These are phyloP conservation scores for Gnetum montanum DNA, from an alignment of 75 land plant species.

Conservation along the genomic window DNA sequence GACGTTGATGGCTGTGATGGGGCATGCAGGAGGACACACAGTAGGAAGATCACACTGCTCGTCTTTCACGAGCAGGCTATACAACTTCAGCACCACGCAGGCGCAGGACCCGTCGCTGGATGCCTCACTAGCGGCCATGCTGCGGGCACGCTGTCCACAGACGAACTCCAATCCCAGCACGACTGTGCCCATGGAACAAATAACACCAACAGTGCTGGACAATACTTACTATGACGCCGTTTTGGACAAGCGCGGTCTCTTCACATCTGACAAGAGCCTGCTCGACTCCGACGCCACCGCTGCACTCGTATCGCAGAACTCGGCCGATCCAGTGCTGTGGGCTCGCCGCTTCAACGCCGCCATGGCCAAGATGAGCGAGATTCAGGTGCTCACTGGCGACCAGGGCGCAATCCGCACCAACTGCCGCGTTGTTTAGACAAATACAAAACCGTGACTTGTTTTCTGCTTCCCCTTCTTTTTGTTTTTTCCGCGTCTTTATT, in stretches of 20 bases:
- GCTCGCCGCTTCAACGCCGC: constrained; percentile 37
- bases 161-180: neutral
- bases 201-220: constrained; percentile 22
- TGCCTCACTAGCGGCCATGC: constrained; percentile 15
- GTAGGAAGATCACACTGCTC: constrained; percentile 38
- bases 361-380: constrained; percentile 44
- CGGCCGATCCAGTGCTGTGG: constrained; percentile 29
- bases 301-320: constrained; percentile 23
- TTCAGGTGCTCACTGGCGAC: constrained; percentile 41
- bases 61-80: constrained; percentile 27
- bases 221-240: constrained; percentile 37
- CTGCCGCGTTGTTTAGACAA: constrained; percentile 23
- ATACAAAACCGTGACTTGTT: constrained; percentile 8
- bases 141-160: constrained; percentile 16
- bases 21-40: constrained; percentile 41
- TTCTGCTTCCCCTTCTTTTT: constrained; percentile 54
- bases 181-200: constrained; percentile 20
- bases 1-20: no score
- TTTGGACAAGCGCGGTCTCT: constrained; percentile 29
- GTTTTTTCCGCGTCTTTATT: no score
- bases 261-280: constrained; percentile 48
- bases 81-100: constrained; percentile 20
- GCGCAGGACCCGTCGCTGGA: constrained; percentile 24
- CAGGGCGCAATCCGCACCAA: constrained; percentile 52
- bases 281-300: constrained; percentile 19